Evolutionary conservation across 2,329 filamentous ascomycete genomes (phyloP).

Genomic region (Microsporum audouinii): DNA sequence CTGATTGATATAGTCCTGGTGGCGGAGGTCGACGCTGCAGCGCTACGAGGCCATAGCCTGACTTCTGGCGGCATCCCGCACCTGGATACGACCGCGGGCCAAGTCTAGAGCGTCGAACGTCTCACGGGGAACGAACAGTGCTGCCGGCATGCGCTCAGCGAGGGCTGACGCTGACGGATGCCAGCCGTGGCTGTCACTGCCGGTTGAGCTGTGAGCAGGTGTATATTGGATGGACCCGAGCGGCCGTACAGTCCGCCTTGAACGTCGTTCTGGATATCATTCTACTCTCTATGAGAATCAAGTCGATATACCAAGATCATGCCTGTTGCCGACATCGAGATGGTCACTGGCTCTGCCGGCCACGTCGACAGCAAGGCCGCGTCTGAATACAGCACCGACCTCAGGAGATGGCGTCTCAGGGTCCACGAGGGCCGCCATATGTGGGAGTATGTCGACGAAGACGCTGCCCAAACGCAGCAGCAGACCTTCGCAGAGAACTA

Average conservation of each 20-base stretch:
- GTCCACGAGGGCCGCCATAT: conserved; percentile 4
- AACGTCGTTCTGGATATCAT: neutral
- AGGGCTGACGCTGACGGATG: neutral
- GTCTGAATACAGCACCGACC: conserved; percentile 16
- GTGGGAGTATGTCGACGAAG: conserved; percentile 9
- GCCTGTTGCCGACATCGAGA: neutral
- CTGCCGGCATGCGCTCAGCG: neutral
- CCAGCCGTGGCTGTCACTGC: neutral
- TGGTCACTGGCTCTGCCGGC: neutral
- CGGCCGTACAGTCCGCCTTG: neutral
- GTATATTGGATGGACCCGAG: neutral
- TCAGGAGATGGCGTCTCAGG: conserved; percentile 11
- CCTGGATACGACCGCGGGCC: neutral
- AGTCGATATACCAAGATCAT: neutral
- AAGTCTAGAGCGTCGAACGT: neutral
- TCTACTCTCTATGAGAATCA: neutral
- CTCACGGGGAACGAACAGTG: neutral
- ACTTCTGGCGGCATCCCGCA: neutral
- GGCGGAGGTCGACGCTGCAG: neutral
- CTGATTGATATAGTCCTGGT: no score
- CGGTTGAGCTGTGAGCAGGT: neutral
- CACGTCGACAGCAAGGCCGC: neutral
- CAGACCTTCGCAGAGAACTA: conserved; percentile 4
- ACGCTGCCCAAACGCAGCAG: neutral
- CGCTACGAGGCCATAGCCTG: neutral